These are phyloP conservation scores for Prunus kanzakura DNA, from an alignment of 306 rosid genomes.

Conservation along the genomic window DNA sequence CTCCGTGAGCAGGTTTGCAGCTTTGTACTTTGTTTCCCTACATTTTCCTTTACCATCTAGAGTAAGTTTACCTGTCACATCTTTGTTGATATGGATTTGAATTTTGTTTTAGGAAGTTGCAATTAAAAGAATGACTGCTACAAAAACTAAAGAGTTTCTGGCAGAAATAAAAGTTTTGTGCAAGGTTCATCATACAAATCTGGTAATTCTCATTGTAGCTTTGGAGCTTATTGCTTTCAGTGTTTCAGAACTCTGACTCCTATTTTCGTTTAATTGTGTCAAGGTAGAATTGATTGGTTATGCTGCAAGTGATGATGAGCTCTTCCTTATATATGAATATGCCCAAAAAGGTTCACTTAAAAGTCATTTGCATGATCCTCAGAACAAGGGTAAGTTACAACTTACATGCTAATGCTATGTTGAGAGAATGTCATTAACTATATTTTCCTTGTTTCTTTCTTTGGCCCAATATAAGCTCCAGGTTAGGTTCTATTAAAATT, in stretches of 20 bases:
- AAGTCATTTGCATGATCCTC: constrained; percentile 92
- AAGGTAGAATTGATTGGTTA: constrained; percentile 99
- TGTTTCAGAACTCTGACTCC: constrained; percentile 39
- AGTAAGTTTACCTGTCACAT: constrained; percentile 16
- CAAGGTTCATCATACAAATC: constrained; percentile 95
- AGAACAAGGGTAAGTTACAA: constrained; percentile 71
- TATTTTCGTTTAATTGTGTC: constrained; percentile 45
- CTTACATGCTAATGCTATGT: constrained; percentile 20
- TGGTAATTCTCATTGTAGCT: constrained; percentile 51
- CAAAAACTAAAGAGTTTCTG: constrained; percentile 85
- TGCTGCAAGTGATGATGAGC: constrained; percentile 83
- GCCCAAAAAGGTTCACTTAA: constrained; percentile 95
- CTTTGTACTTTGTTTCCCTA: constrained; percentile 13
- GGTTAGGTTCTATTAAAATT: not conserved
- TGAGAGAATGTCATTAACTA: not conserved
- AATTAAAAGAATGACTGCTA: constrained; percentile 90
- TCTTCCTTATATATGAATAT: constrained; percentile 79
- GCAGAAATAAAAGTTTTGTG: constrained; percentile 91
- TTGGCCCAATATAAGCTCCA: not conserved
- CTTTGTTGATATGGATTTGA: constrained; percentile 23
- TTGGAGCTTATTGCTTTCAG: constrained; percentile 27
- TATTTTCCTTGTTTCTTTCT: not conserved
- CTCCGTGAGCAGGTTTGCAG: constrained; percentile 77
- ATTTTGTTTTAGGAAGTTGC: constrained; percentile 79
- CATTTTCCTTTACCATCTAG: not conserved